A percentile compares a stretch with the other conserved stretches of the same genome.
phyloP scores from a whole-genome alignment of 1,284 basidiomycete species.

The Stygiomarasmius scandens region DNA sequence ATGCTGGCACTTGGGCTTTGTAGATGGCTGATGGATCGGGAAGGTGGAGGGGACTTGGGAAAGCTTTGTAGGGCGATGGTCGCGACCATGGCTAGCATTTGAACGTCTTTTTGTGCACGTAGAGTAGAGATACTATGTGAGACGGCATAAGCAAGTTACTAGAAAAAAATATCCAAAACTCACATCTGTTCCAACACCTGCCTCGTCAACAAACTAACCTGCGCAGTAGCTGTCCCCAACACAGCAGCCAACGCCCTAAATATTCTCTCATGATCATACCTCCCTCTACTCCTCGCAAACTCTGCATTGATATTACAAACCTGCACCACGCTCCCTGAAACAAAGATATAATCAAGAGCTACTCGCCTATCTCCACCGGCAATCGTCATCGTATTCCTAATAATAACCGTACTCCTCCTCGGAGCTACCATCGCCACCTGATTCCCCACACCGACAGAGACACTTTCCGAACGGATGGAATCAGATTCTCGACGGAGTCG shows the following conservation, averaged over 20 bases:
- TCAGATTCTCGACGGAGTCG: conserved; percentile 39
- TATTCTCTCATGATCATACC: conserved; percentile 75
- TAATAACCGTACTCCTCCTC: conserved; percentile 65
- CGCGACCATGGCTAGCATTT: conserved; percentile 81
- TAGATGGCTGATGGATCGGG: background rate
- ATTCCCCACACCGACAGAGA: too few relatives aligned
- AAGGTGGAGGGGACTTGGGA: background rate
- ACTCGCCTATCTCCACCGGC: conserved; percentile 61
- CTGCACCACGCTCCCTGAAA: conserved; percentile 28
- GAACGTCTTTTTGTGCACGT: conserved; percentile 69
- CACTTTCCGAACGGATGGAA: conserved; percentile 33
- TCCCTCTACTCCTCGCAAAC: conserved; percentile 59
- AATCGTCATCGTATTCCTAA: conserved; percentile 61
- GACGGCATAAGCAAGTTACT: conserved; percentile 5
- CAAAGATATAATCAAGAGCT: conserved; percentile 67
- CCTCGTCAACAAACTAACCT: background rate
- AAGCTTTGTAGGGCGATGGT: conserved; percentile 61
- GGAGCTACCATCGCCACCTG: conserved; percentile 36
- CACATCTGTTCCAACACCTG: background rate
- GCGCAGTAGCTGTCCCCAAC: too few relatives aligned
- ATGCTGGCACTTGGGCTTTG: background rate
- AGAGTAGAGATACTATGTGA: conserved; percentile 64
- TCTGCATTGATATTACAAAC: conserved; percentile 63
- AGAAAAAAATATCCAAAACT: background rate
- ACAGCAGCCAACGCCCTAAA: conserved; percentile 66